A percentile compares a stretch with the other conserved stretches of the same genome.
phyloP scores from a whole-genome alignment of 352 stramenopile genomes.

The Globisporangium parvum region DNA sequence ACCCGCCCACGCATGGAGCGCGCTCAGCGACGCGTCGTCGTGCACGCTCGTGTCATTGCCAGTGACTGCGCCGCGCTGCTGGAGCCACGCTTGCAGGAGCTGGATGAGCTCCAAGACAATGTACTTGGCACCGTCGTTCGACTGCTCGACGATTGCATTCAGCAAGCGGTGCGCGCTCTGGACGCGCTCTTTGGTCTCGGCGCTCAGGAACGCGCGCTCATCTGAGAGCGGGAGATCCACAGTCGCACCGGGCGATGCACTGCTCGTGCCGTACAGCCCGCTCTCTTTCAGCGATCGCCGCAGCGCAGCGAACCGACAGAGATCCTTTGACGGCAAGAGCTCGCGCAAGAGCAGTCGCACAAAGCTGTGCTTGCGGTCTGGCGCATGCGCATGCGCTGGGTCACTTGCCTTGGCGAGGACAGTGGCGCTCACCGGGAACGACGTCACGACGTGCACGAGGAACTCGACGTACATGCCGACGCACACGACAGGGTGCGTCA shows the following conservation, averaged over 20 bases:
- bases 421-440: conserved; percentile 61
- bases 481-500: conserved; percentile 27
- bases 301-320: conserved; percentile 59
- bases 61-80: conserved; percentile 5
- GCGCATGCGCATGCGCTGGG: conserved; percentile 25
- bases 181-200: conserved; percentile 43
- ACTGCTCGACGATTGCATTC: conserved; percentile 59
- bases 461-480: conserved; percentile 66
- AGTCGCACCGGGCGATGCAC: conserved; percentile 14
- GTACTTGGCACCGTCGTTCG: conserved; percentile 65
- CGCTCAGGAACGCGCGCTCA: conserved; percentile 32
- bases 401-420: conserved; percentile 57
- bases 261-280: conserved; percentile 34
- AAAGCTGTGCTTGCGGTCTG: conserved; percentile 28
- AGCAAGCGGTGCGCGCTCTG: conserved; percentile 64
- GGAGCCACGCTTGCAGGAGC: conserved; percentile 63
- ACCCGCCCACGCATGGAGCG: conserved; percentile 76
- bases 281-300: conserved; percentile 49
- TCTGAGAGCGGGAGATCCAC: conserved; percentile 29
- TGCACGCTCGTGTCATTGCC: conserved; percentile 32
- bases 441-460: conserved; percentile 64
- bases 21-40: conserved; percentile 66
- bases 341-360: conserved; percentile 56
- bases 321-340: conserved; percentile 62
- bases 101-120: conserved; percentile 72